Base-by-base conservation (phyloP, 805 yeast genomes). In the Scheffersomyces stipitis region DNA sequence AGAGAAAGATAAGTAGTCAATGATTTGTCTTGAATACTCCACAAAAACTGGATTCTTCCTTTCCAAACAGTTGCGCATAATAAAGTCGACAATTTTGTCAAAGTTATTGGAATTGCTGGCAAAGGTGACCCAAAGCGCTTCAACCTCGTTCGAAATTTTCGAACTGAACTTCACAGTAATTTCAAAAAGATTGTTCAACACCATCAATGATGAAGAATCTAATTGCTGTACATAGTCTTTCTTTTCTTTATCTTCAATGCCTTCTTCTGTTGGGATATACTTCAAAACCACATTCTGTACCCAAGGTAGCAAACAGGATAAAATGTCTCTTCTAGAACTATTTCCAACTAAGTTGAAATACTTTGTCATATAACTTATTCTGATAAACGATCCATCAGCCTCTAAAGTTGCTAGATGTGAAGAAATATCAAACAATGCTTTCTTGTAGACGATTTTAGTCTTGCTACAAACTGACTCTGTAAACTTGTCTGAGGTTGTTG, bases 91-190 rank as follows among this genome's bases (percentile, higher is more conserved):
- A 15, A 88, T 84, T 1, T 78, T 80, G 30, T 80, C 80, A 15
- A 83, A 81, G 50, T 91, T 89, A n/a, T 66, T 71, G 20, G 76
- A 73, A 18, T 77, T 73, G n/a, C 76, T 73, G 1, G 95, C 96
- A n/a, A 93, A 66, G 0, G 97, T 91, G 4, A 86, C 88, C 99
- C 99, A 93, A 15, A 93, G 61, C 0, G 95, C 95, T 57, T 90
- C 97, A 8, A 93, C 87, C 49, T 89, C 98, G 49, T 83, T 84
- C 30, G 87, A 86, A 47, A 87, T 79, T 10, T 71, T 69, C 31
- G 83, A 81, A 34, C 90, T 79, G 48, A 83, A 86, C 40, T 79
- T 79, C 26, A 88, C 79, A 0, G 97, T 88, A 27, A 93, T 83
- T 48, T 87, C 97, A 56, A 90, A 79, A 37, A 91, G 62, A 45